Evolutionary conservation across 352 stramenopile genomes (phyloP).

Genomic region (Globisporangium abappressorium): DNA sequence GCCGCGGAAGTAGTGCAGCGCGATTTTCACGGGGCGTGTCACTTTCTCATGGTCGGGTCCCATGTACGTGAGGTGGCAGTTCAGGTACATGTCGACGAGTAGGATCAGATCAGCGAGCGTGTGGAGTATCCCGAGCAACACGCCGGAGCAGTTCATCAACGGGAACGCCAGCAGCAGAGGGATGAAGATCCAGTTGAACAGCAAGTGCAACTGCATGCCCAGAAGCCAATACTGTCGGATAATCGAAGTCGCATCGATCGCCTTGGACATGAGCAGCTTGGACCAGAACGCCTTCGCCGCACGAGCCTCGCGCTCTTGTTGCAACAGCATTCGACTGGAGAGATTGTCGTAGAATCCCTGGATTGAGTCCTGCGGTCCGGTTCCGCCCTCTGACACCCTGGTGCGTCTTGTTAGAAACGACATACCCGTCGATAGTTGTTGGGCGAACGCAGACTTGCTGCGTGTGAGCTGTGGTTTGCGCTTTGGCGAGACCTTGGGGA

Average conservation of each 20-base stretch:
- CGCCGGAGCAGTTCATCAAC: constrained; percentile 21
- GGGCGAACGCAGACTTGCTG: constrained; percentile 28
- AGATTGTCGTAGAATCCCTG: constrained; percentile 30
- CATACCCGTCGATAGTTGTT: constrained; percentile 13
- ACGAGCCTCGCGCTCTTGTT: constrained; percentile 8
- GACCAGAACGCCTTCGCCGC: constrained; percentile 15
- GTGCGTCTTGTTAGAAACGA: neutral
- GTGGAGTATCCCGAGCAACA: constrained; percentile 21
- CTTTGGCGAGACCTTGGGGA: neutral
- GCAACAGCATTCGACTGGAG: constrained; percentile 16
- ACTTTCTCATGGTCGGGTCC: constrained; percentile 28
- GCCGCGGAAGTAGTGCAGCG: constrained; percentile 25
- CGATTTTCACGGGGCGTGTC: constrained; percentile 20
- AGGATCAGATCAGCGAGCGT: constrained; percentile 34
- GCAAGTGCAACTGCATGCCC: constrained; percentile 33
- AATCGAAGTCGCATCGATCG: constrained; percentile 4
- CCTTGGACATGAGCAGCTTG: constrained; percentile 15
- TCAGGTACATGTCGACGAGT: constrained; percentile 44
- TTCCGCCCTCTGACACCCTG: neutral
- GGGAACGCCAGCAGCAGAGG: constrained; percentile 42
- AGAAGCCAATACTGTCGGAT: constrained; percentile 33
- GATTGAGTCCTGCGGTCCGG: constrained; percentile 8
- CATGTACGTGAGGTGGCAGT: constrained; percentile 36
- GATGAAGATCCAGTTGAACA: constrained; percentile 37
- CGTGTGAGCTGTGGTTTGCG: constrained; percentile 13